phyloP scores from a whole-genome alignment of 139 green algal genomes.

The Diplosphaera chodatii region DNA sequence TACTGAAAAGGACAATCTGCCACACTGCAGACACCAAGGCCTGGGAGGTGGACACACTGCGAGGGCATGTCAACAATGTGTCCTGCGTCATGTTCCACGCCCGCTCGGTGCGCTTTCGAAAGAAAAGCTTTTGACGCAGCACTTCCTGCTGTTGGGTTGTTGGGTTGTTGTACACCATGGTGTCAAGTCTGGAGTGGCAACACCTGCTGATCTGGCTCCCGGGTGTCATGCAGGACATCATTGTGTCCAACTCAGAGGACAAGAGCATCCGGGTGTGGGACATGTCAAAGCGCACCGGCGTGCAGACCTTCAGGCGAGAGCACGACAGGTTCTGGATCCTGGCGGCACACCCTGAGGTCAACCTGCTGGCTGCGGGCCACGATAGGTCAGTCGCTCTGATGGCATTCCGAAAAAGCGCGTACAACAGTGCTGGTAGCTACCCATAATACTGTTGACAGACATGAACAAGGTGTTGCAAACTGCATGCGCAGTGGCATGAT shows the following conservation, averaged over 20 bases:
- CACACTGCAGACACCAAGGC: constrained; percentile 95
- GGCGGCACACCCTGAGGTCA: constrained; percentile 93
- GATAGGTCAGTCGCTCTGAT: constrained; percentile 56
- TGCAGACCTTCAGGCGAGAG: constrained; percentile 95
- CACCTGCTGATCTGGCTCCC: too few relatives aligned
- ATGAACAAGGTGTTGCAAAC: neutral
- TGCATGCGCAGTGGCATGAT: constrained; percentile 87
- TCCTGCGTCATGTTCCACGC: constrained; percentile 99
- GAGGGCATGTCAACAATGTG: constrained; percentile 99
- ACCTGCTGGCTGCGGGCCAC: constrained; percentile 96
- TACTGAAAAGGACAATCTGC: too few relatives aligned
- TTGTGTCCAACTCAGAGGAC: constrained; percentile 98
- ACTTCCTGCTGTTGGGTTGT: too few relatives aligned
- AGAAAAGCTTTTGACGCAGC: too few relatives aligned
- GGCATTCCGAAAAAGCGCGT: neutral
- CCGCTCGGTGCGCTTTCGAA: constrained; percentile 61
- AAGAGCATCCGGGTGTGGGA: constrained; percentile 98
- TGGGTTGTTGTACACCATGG: too few relatives aligned
- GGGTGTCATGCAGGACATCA: constrained; percentile 85
- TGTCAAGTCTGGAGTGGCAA: too few relatives aligned
- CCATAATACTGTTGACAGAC: too few relatives aligned
- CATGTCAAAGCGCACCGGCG: constrained; percentile 94
- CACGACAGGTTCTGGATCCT: constrained; percentile 97
- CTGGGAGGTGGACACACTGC: constrained; percentile 99
- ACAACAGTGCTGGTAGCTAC: too few relatives aligned